Percentiles rank a stretch among this genome's conserved stretches.
These are phyloP conservation scores for Laburnicola sp. DNA, from an alignment of 2,329 filamentous ascomycete genomes.

Conservation along the genomic window DNA sequence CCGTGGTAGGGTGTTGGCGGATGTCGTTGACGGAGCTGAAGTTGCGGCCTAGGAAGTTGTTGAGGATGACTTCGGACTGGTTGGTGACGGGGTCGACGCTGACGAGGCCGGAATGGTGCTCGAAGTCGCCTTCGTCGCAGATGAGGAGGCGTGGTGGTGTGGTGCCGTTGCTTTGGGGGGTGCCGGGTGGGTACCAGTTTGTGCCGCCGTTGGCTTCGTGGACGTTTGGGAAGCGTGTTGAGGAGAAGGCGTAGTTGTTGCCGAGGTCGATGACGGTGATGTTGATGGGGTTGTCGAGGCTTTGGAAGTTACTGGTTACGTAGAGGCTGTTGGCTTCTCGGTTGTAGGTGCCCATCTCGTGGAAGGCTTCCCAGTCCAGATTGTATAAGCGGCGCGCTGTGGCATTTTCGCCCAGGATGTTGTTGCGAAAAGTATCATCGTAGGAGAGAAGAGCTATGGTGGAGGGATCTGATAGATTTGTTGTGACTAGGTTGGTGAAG, in stretches of 20 bases:
- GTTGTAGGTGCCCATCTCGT: slow-evolving; percentile 46
- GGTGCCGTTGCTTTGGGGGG: slow-evolving; percentile 21
- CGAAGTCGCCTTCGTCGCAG: slow-evolving; percentile 43
- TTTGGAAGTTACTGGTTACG: slow-evolving; percentile 47
- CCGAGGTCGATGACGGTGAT: slow-evolving; percentile 43
- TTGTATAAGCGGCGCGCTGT: slow-evolving; percentile 39
- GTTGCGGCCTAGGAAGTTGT: slow-evolving; percentile 54
- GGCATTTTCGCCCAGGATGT: slow-evolving; percentile 38
- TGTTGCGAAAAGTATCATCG: slow-evolving; percentile 34
- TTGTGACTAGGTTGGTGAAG: slow-evolving; percentile 32
- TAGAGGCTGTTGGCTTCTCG: slow-evolving; percentile 45
- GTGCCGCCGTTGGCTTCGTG: slow-evolving; percentile 44
- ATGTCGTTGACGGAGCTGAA: slow-evolving; percentile 51
- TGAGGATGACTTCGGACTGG: slow-evolving; percentile 47
- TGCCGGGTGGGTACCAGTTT: slow-evolving; percentile 39
- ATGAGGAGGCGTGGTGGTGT: slow-evolving; percentile 35
- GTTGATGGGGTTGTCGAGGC: slow-evolving; percentile 39
- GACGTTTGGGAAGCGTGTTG: slow-evolving; percentile 47
- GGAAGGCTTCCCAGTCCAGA: slow-evolving; percentile 40
- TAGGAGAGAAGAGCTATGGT: slow-evolving; percentile 45
- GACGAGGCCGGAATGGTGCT: slow-evolving; percentile 48
- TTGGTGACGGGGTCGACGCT: slow-evolving; percentile 52
- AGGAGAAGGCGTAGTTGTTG: slow-evolving; percentile 44
- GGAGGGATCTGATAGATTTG: slow-evolving; percentile 35
- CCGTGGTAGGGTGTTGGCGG: slow-evolving; percentile 46